These are phyloP conservation scores for Solanum hybrid DNA, from an alignment of 305 asterid species.

Conservation along the genomic window DNA sequence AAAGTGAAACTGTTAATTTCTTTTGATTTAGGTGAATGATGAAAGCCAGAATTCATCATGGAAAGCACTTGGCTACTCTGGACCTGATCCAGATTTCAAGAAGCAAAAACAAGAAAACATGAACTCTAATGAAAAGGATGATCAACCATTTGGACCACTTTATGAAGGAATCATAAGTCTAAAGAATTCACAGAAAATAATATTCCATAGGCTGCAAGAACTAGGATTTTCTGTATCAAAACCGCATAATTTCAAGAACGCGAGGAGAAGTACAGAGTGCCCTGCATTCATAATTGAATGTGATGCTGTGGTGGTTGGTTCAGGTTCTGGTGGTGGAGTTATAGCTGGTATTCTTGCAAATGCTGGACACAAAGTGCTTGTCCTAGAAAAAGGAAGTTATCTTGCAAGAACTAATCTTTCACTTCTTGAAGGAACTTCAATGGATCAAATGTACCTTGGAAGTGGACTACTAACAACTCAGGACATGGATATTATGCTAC, in stretches of 20 bases:
- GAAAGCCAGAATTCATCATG: conserved; percentile 45
- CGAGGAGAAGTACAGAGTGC: neutral
- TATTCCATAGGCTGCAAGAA: conserved; percentile 20
- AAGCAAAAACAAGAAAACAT: conserved; percentile 13
- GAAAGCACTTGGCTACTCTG: conserved; percentile 67
- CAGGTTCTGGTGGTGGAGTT: conserved; percentile 81
- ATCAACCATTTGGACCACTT: conserved; percentile 37
- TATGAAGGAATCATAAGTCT: conserved; percentile 37
- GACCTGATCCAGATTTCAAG: conserved; percentile 43
- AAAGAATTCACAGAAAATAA: conserved; percentile 14
- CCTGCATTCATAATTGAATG: conserved; percentile 47
- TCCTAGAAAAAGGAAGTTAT: conserved; percentile 63
- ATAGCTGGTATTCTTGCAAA: conserved; percentile 67
- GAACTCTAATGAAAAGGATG: neutral
- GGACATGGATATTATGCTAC: conserved; percentile 37
- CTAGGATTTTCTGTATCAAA: conserved; percentile 37
- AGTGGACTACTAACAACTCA: conserved; percentile 37
- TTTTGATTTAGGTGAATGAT: conserved; percentile 45
- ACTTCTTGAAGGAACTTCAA: conserved; percentile 49
- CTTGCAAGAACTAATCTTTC: conserved; percentile 36
- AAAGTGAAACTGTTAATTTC: neutral
- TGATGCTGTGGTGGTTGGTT: conserved; percentile 70
- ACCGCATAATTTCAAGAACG: neutral
- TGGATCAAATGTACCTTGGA: conserved; percentile 66
- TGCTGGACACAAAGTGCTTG: conserved; percentile 63